Evolutionary conservation across 371 early-diverging fungal genomes (phyloP).

Genomic region (Haplosporangium sp.): DNA sequence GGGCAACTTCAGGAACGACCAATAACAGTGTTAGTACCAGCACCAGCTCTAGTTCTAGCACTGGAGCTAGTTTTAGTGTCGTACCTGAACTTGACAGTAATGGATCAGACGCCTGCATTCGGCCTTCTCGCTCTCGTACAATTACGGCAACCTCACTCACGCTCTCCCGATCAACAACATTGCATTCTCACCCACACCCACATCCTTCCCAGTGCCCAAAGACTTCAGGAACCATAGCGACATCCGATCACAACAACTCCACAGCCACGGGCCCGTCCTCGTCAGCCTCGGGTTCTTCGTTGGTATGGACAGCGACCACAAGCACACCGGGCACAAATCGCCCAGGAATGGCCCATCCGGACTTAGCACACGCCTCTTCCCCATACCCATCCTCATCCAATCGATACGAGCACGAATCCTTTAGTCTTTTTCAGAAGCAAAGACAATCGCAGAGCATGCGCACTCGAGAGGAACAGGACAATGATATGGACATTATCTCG

Average conservation of each 20-base stretch:
- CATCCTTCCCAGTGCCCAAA: neutral
- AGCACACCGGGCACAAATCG: constrained; percentile 1
- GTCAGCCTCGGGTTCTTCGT: constrained; percentile 29
- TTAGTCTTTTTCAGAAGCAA: constrained; percentile 14
- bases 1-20: neutral
- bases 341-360: constrained; percentile 20
- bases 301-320: constrained; percentile 3
- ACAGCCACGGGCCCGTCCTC: constrained; percentile 7
- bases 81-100: constrained; percentile 18
- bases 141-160: neutral
- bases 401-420: constrained; percentile 10
- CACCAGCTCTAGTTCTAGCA: neutral
- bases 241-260: constrained; percentile 7
- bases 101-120: constrained; percentile 4
- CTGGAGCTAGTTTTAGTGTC: neutral
- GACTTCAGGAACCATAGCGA: constrained; percentile 1
- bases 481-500: constrained; percentile 46
- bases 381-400: neutral
- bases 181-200: neutral
- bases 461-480: constrained; percentile 23
- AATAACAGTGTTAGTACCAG: too few relatives aligned
- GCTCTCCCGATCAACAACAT: neutral
- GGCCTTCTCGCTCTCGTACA: constrained; percentile 1
- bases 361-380: constrained; percentile 19
- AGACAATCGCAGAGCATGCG: constrained; percentile 7